Evolutionary conservation across 345 rosid species (phyloP), one percentile per base, ranked within the genome.

Genomic region (Melaleuca alternifolia): DNA sequence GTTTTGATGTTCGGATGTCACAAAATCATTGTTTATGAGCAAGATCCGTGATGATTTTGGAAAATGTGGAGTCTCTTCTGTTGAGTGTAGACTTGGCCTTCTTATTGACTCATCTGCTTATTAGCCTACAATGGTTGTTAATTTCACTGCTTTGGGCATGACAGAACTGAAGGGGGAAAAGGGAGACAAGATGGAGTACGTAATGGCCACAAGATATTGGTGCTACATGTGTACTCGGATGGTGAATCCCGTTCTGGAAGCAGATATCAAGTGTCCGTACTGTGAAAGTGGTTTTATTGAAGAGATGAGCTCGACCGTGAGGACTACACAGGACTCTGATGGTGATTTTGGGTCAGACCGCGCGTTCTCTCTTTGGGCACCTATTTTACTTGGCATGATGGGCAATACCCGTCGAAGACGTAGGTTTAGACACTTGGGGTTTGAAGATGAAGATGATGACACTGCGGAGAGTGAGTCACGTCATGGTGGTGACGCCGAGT

Each of bases 301-400:
- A 89, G 95, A 93, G 86, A 89, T 92, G 92, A 83, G 33, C 85
- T 30, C 59, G 48, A 37, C 96, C 37, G 24, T 86, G 46, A 54
- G 75, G 56, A 93, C 86, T 12, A 65, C 61, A 83, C 91, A 83
- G 57, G 92, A 83, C 24, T 54, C 91, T 5, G 98, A 94, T 83
- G 85, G 96, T 9, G 96, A 93, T 85, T 86, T 94, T 41, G 95
- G 95, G 82, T 93, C 98, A 7, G 98, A 97, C n/a, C 94, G 93
- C 54, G 93, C 97, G 11, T 91, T 96, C 90, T 92, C 97, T 75
- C 92, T 97, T 37, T 97, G 98, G 98, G 98, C 94, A 4, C 97
- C 99, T 0, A 87, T 97, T 88, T 92, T 97, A 88, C 95, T 97
- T 46, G 97, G 98, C 8, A 94, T 97, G 98, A 93, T 94, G 94